These are phyloP conservation scores for Tuber aestivum DNA, from an alignment of 495 filamentous ascomycete species.

Conservation along the genomic window DNA sequence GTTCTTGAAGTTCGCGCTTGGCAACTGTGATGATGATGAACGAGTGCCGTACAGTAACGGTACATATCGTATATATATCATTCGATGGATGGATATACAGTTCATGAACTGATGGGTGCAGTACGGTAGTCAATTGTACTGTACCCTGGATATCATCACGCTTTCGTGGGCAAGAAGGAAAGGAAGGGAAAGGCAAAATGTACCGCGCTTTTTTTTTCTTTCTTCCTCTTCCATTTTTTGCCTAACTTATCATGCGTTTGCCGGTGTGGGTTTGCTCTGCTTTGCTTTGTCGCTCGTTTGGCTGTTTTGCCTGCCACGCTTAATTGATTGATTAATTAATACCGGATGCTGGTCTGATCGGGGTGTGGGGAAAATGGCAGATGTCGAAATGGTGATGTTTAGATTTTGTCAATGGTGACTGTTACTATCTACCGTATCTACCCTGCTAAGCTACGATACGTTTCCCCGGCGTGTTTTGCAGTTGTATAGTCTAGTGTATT, in stretches of 20 bases:
- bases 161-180: not conserved
- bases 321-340: conserved; percentile 1
- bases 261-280: too few relatives aligned
- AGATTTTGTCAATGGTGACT: conserved; percentile 3
- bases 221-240: not conserved
- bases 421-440: not conserved
- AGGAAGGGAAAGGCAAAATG: not conserved
- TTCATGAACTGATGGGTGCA: not conserved
- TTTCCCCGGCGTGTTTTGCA: not conserved
- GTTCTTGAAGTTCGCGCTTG: not conserved
- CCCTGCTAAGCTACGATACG: not conserved
- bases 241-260: not conserved
- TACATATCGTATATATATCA: too few relatives aligned
- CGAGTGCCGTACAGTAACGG: not conserved
- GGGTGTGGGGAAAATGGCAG: not conserved
- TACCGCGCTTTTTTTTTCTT: not conserved
- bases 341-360: not conserved
- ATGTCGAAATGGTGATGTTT: conserved; percentile 3
- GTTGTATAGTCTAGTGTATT: not conserved
- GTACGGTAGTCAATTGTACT: not conserved
- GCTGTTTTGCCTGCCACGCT: not conserved
- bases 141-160: not conserved
- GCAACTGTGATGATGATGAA: not conserved
- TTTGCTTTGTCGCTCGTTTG: not conserved
- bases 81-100: not conserved